A percentile compares a stretch with the other conserved stretches of the same genome.
phyloP scores from a whole-genome alignment of 1,284 basidiomycete species.

The Lignosus rhinocerotis region DNA sequence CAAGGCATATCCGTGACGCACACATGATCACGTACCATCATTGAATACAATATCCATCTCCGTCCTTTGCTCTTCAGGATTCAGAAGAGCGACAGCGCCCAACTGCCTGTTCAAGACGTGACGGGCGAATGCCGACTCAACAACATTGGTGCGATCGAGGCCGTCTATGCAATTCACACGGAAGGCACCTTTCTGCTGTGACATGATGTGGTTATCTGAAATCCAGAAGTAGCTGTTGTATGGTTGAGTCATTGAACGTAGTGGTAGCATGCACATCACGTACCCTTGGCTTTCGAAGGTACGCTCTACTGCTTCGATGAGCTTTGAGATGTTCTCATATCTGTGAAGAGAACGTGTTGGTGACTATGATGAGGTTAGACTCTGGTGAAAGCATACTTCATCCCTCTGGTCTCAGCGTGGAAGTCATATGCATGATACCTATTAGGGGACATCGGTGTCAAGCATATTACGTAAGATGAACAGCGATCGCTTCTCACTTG shows the following conservation, averaged over 20 bases:
- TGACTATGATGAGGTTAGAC: background rate
- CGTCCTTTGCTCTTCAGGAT: constrained; percentile 47
- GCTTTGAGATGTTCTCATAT: constrained; percentile 87
- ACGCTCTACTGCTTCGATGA: constrained; percentile 71
- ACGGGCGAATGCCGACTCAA: constrained; percentile 89
- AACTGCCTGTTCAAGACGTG: constrained; percentile 81
- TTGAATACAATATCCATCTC: constrained; percentile 85
- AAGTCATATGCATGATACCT: constrained; percentile 84
- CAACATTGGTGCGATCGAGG: constrained; percentile 89
- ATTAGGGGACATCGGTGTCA: background rate
- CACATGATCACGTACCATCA: constrained; percentile 53
- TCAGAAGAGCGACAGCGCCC: constrained; percentile 73
- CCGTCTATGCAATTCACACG: constrained; percentile 94
- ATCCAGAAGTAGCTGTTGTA: constrained; percentile 80
- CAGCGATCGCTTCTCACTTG: constrained; percentile 44
- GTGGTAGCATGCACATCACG: constrained; percentile 13
- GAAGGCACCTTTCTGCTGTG: constrained; percentile 83
- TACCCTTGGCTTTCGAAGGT: constrained; percentile 80
- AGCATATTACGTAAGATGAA: background rate
- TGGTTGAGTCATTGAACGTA: background rate
- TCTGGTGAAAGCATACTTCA: constrained; percentile 64
- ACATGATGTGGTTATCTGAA: constrained; percentile 69
- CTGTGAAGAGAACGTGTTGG: constrained; percentile 36
- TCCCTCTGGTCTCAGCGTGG: constrained; percentile 86
- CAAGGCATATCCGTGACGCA: constrained; percentile 74